A percentile compares a stretch with the other conserved stretches of the same genome.
These are phyloP conservation scores for Pleurotus platypus DNA, from an alignment of 768 basidiomycete species.

Conservation along the genomic window DNA sequence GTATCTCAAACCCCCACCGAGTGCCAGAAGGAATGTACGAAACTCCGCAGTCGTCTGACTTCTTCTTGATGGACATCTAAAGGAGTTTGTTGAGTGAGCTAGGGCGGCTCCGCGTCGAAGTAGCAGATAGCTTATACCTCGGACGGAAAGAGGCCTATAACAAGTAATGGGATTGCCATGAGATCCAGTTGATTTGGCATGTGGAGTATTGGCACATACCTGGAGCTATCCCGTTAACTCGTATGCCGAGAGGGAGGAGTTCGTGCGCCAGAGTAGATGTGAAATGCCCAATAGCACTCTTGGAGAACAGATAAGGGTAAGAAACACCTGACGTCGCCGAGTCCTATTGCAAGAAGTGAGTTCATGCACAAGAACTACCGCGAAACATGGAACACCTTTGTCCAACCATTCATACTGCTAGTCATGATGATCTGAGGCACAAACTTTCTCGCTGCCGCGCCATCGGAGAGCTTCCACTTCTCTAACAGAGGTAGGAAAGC, in stretches of 20 bases:
- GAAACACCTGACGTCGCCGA: constrained; percentile 34
- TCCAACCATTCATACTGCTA: constrained; percentile 51
- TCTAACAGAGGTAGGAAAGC: constrained; percentile 52
- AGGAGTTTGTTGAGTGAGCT: too few relatives aligned
- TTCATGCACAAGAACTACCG: neutral
- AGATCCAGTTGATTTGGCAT: neutral
- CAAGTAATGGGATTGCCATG: neutral
- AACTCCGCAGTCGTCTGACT: neutral
- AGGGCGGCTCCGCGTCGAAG: too few relatives aligned
- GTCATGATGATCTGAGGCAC: constrained; percentile 48
- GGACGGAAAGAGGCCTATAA: constrained; percentile 28
- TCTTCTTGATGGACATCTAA: too few relatives aligned
- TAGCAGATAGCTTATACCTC: constrained; percentile 11
- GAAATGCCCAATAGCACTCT: constrained; percentile 44
- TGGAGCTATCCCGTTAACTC: constrained; percentile 46
- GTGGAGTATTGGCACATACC: constrained; percentile 17
- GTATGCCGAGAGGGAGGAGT: constrained; percentile 40
- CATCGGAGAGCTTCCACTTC: constrained; percentile 34
- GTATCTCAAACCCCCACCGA: constrained; percentile 25
- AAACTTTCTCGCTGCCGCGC: constrained; percentile 28
- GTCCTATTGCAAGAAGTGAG: constrained; percentile 23
- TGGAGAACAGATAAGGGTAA: constrained; percentile 46
- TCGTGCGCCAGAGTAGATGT: constrained; percentile 46
- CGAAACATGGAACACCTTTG: constrained; percentile 27
- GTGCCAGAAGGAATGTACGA: neutral